phyloP scores from a whole-genome alignment of 768 basidiomycete species.

The Clitopilus hobsonii region DNA sequence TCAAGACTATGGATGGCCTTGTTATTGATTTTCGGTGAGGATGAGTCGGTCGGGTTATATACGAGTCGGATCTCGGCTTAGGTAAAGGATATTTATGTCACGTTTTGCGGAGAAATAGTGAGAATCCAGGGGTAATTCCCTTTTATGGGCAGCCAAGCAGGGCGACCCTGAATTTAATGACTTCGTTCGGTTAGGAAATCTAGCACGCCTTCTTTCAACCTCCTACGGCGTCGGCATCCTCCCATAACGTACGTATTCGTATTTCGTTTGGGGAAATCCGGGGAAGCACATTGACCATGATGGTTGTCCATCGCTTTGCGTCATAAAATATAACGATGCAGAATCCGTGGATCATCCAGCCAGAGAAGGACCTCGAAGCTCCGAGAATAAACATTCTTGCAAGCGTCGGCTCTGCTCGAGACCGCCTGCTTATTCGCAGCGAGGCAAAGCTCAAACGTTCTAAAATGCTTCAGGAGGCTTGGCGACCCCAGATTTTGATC shows the following conservation, averaged over 20 bases:
- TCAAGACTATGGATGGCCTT: conserved; percentile 5
- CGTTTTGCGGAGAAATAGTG: conserved; percentile 11
- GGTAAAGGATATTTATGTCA: neutral
- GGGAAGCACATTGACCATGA: neutral
- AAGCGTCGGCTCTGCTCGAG: neutral
- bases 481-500: neutral
- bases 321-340: neutral
- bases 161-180: neutral
- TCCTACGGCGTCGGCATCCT: neutral
- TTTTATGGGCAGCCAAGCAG: conserved; percentile 3
- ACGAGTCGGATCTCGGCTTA: neutral
- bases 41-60: neutral
- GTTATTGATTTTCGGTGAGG: neutral
- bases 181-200: neutral
- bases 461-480: neutral
- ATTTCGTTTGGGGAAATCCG: too few species aligned
- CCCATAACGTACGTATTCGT: neutral
- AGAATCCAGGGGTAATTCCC: conserved; percentile 8
- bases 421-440: neutral
- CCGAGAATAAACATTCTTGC: neutral
- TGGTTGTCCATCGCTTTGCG: neutral
- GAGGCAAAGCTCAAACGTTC: neutral
- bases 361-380: neutral
- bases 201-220: neutral
- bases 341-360: neutral